Conservation (phyloP, 73 alveolate genomes). For the Paramecium primaurelia region DNA sequence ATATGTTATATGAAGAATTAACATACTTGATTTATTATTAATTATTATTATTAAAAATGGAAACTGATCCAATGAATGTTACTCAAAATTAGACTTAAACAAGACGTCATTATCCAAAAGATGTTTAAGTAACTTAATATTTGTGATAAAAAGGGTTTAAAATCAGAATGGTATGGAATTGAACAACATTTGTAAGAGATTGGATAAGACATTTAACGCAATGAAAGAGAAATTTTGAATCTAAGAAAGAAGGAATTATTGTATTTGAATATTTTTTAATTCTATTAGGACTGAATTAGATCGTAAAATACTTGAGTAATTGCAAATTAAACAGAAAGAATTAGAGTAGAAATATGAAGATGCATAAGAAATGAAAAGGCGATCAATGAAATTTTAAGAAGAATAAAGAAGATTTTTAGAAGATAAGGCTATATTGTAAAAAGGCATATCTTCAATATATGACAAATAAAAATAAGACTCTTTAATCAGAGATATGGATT, state of each 20-base stretch:
- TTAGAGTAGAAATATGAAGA: constrained; percentile 21
- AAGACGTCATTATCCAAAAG: constrained; percentile 36
- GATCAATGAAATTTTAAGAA: constrained; percentile 9
- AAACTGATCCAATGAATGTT: constrained; percentile 33
- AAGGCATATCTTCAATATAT: background rate
- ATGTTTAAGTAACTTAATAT: background rate
- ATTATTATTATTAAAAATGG: constrained; percentile 5
- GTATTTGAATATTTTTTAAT: background rate
- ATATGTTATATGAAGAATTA: background rate
- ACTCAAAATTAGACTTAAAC: background rate
- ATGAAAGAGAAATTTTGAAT: constrained; percentile 5
- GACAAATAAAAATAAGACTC: constrained; percentile 13
- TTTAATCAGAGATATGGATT: background rate
- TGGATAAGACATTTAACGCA: background rate
- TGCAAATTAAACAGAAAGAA: constrained; percentile 18
- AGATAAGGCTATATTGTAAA: background rate
- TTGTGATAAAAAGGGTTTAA: background rate
- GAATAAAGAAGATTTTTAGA: background rate
- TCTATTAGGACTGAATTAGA: constrained; percentile 33
- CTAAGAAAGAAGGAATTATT: constrained; percentile 35
- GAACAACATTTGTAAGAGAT: background rate
- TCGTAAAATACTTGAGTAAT: constrained; percentile 22
- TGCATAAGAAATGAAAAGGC: constrained; percentile 30
- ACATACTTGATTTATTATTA: background rate
- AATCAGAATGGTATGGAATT: constrained; percentile 45